Percentiles rank a stretch among this genome's conserved stretches.
Evolutionary conservation across 2,329 filamentous ascomycete genomes (phyloP).

Genomic region (Sclerotinia glacialis): DNA sequence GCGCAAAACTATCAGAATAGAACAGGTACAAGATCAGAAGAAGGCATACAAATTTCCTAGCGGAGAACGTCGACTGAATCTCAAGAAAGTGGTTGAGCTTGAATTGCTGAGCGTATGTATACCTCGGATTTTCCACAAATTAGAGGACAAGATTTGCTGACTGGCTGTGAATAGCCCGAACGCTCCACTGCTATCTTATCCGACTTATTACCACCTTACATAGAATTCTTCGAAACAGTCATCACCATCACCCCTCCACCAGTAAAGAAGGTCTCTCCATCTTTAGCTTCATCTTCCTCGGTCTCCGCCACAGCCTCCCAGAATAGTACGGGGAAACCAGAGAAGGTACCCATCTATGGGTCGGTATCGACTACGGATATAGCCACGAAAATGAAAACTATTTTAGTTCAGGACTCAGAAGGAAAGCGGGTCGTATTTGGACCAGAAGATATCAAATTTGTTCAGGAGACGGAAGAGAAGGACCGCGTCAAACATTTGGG

Average conservation of each 20-base stretch:
- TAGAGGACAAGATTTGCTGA: slow-evolving; percentile 23
- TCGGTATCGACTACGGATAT: slow-evolving; percentile 55
- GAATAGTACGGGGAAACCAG: slow-evolving; percentile 30
- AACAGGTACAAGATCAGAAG: slow-evolving; percentile 13
- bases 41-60: background rate
- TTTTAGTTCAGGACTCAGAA: slow-evolving; percentile 51
- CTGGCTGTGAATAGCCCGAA: slow-evolving; percentile 29
- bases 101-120: slow-evolving; percentile 34
- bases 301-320: slow-evolving; percentile 40
- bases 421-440: slow-evolving; percentile 49
- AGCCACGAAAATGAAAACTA: slow-evolving; percentile 46
- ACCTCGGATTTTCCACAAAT: slow-evolving; percentile 13
- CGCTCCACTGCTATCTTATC: slow-evolving; percentile 31
- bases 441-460: slow-evolving; percentile 51
- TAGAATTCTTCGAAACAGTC: slow-evolving; percentile 37
- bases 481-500: slow-evolving; percentile 53
- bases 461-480: slow-evolving; percentile 41
- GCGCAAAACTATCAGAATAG: slow-evolving; percentile 45
- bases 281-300: slow-evolving; percentile 28
- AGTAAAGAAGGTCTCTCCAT: slow-evolving; percentile 38
- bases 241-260: slow-evolving; percentile 42
- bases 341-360: slow-evolving; percentile 45
- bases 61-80: slow-evolving; percentile 3
- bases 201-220: slow-evolving; percentile 31
- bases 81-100: slow-evolving; percentile 24